Evolutionary conservation across 768 basidiomycete species (phyloP).

Genomic region (Leccinum fibrillosum): DNA sequence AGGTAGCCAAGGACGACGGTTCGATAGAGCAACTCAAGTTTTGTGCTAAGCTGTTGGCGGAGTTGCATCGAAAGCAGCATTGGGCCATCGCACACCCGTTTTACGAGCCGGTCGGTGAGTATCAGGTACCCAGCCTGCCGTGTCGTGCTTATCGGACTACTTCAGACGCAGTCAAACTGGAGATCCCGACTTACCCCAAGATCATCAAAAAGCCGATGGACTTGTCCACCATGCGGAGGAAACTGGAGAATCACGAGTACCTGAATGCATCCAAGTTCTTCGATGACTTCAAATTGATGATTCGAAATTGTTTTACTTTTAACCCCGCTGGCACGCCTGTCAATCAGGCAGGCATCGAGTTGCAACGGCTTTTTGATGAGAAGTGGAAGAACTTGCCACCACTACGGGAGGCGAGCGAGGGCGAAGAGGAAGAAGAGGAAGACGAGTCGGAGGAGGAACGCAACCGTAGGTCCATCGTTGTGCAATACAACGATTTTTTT

Average conservation of each 20-base stretch:
- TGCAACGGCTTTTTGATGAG: constrained; percentile 88
- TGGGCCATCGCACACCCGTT: constrained; percentile 74
- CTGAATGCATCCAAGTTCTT: constrained; percentile 75
- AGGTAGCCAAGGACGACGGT: constrained; percentile 59
- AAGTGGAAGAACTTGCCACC: constrained; percentile 83
- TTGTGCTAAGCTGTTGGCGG: constrained; percentile 70
- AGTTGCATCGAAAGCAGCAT: constrained; percentile 79
- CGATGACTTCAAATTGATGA: constrained; percentile 92
- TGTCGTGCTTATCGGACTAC: background rate
- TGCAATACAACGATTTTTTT: background rate
- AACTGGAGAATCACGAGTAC: constrained; percentile 79
- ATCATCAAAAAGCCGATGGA: constrained; percentile 97
- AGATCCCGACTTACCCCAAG: constrained; percentile 82
- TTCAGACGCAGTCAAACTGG: constrained; percentile 72
- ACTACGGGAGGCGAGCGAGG: constrained; percentile 49
- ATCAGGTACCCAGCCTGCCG: background rate
- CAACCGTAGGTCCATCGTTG: constrained; percentile 46
- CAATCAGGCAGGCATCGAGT: constrained; percentile 77
- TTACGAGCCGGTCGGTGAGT: constrained; percentile 90
- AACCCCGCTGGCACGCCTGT: constrained; percentile 88
- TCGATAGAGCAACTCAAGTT: constrained; percentile 82
- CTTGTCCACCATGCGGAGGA: constrained; percentile 80
- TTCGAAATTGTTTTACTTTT: constrained; percentile 89
- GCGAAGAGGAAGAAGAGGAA: constrained; percentile 63
- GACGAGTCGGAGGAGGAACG: constrained; percentile 68